Evolutionary conservation across 1,139 yeast species (phyloP), one percentile per base, ranked within the genome.

Genomic region (Blastobotrys ciferrii): DNA sequence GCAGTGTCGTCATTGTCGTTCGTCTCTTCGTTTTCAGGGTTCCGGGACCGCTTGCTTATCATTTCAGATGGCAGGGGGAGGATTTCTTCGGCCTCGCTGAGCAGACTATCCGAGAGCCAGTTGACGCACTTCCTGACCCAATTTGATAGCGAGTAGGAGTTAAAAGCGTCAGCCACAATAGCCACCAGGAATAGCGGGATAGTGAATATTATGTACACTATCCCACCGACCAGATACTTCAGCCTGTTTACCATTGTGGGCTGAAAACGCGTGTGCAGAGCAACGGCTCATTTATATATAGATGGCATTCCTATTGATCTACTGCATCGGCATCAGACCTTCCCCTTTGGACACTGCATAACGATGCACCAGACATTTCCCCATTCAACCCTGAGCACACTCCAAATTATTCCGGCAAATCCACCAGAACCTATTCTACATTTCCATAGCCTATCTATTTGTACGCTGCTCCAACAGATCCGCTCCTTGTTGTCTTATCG

Each of bases 161-260:
- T 36, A 25, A 28, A 32, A 4, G 32, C 32, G 25, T 42, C 45
- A 3, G 45, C 45, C 11, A 42, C 45, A 19, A 42, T 32, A 17
- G 45, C 45, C 31, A 42, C 45, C 23, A 20, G 30, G 19, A 42
- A 42, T 12, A 42, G 40, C 18, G 45, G 45, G 35, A 42, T 32
- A 17, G 45, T 28, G 45, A 35, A 42, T 5, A 42, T 32, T 6
- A 42, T 36, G 14, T 42, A 42, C 7, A 42, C 28, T 5, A 36
- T 20, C 20, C 45, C 45, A 5, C 45, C 30, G 5, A 42, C 15
- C 7, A 42, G 15, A 18, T 32, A 42, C n/a, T 32, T 33, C n/a
- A 41, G 36, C 37, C 44, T 30, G 19, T 32, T 30, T 19, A 32
- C 44, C 44, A 41, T 41, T 12, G 18, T 36, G 36, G 36, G 36